Conservation (phyloP, 805 yeast genomes). For the Saccharomycopsis lassenensis region DNA sequence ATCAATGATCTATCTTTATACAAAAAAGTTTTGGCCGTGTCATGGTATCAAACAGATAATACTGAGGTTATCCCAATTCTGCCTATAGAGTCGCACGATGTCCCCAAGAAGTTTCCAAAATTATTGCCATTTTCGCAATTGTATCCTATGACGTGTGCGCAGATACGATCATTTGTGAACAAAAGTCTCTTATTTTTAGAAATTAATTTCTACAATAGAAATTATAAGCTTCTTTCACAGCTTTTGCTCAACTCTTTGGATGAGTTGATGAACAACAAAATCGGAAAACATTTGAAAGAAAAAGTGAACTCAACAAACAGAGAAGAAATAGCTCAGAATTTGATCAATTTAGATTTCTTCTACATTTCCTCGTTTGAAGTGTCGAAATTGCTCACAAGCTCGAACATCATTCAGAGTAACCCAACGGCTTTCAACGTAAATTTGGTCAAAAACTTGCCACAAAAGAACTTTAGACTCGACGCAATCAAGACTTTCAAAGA, state of each 20-base stretch:
- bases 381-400: conserved; percentile 29
- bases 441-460: conserved; percentile 26
- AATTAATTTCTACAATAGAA: conserved; percentile 53
- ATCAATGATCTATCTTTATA: conserved; percentile 50
- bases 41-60: conserved; percentile 58
- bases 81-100: conserved; percentile 14
- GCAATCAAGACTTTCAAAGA: conserved; percentile 45
- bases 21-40: conserved; percentile 48
- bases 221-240: conserved; percentile 47
- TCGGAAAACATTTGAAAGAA: conserved; percentile 50
- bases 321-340: conserved; percentile 82
- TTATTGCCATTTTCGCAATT: conserved; percentile 81
- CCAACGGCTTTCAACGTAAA: conserved; percentile 24
- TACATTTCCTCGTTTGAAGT: conserved; percentile 64
- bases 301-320: conserved; percentile 64
- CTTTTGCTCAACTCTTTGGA: conserved; percentile 56
- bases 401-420: conserved; percentile 23
- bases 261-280: conserved; percentile 51
- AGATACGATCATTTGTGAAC: conserved; percentile 52
- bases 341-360: conserved; percentile 82
- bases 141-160: conserved; percentile 78
- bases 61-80: conserved; percentile 15
- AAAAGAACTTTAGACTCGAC: conserved; percentile 30
- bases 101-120: conserved; percentile 37
- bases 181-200: conserved; percentile 55